These are phyloP conservation scores for Termitomyces sp. DNA, from an alignment of 768 basidiomycete genomes.

Conservation along the genomic window DNA sequence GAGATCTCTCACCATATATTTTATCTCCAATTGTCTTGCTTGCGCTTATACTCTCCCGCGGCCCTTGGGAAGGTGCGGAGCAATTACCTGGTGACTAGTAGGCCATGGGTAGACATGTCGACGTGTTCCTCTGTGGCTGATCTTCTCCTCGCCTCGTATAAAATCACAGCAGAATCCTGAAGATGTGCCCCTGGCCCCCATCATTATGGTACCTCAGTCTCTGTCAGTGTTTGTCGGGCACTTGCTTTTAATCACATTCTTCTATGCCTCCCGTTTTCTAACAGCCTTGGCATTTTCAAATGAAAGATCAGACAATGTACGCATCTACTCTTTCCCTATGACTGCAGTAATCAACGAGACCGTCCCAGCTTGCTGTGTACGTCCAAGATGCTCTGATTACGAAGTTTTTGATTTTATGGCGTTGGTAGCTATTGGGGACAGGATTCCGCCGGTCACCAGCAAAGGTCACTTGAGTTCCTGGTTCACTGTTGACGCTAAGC, in stretches of 20 bases:
- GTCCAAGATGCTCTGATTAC: slow-evolving; percentile 8
- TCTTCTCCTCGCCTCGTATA: slow-evolving; percentile 12
- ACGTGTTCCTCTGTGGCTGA: slow-evolving; percentile 14
- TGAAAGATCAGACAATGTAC: slow-evolving; percentile 35
- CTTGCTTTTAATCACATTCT: slow-evolving; percentile 11
- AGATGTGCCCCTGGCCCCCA: slow-evolving; percentile 1
- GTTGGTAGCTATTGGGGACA: slow-evolving; percentile 38
- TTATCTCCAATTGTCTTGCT: slow-evolving; percentile 6
- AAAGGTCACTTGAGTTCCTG: slow-evolving; percentile 22
- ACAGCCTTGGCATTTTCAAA: slow-evolving; percentile 27
- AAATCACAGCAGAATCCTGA: neutral
- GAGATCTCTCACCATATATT: neutral
- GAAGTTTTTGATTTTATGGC: neutral
- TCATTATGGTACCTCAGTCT: slow-evolving; percentile 12
- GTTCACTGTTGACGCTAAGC: neutral
- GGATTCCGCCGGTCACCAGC: slow-evolving; percentile 34
- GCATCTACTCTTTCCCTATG: neutral
- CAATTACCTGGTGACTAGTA: slow-evolving; percentile 5
- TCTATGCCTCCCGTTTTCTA: slow-evolving; percentile 6
- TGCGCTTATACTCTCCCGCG: neutral
- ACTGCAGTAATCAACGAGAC: neutral
- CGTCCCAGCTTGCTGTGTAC: slow-evolving; percentile 33
- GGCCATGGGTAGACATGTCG: slow-evolving; percentile 1
- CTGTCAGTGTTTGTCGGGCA: slow-evolving; percentile 1
- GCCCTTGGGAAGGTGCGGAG: slow-evolving; percentile 5